phyloP scores from a whole-genome alignment of 441 rosid genomes.

The Cnidoscolus chayamansa region DNA sequence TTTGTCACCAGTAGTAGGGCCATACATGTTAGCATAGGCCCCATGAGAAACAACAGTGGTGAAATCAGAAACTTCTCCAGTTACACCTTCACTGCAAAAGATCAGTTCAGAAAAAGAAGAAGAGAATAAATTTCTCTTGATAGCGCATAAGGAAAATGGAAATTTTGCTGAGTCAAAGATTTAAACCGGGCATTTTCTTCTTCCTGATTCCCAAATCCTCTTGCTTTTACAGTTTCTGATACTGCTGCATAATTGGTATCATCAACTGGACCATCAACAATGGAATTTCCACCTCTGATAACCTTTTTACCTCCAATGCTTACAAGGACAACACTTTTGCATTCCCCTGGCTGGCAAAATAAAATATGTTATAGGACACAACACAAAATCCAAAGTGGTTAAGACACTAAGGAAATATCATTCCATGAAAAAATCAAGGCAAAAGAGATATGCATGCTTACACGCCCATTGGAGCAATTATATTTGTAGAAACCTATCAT shows the following conservation, averaged over 20 bases:
- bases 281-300: conserved; percentile 81
- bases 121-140: conserved; percentile 3
- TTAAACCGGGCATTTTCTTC: conserved; percentile 64
- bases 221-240: conserved; percentile 37
- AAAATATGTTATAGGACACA: conserved; percentile 18
- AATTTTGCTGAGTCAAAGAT: conserved; percentile 20
- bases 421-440: not conserved
- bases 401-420: not conserved
- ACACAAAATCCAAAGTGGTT: conserved; percentile 18
- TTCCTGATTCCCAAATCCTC: conserved; percentile 50
- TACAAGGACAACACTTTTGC: conserved; percentile 69
- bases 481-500: not conserved
- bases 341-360: conserved; percentile 83
- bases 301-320: conserved; percentile 71
- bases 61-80: conserved; percentile 56
- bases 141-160: conserved; percentile 12
- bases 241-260: conserved; percentile 34
- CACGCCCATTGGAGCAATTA: not conserved
- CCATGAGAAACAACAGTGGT: conserved; percentile 49
- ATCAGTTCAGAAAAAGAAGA: conserved; percentile 14
- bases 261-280: conserved; percentile 58
- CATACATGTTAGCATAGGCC: conserved; percentile 83
- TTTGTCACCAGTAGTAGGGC: conserved; percentile 89
- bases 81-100: conserved; percentile 65
- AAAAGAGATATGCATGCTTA: not conserved